Percentiles rank a stretch among this genome's conserved stretches.
Evolutionary conservation across 208 protist species (phyloP).

Genomic region (Leishmania arabica): DNA sequence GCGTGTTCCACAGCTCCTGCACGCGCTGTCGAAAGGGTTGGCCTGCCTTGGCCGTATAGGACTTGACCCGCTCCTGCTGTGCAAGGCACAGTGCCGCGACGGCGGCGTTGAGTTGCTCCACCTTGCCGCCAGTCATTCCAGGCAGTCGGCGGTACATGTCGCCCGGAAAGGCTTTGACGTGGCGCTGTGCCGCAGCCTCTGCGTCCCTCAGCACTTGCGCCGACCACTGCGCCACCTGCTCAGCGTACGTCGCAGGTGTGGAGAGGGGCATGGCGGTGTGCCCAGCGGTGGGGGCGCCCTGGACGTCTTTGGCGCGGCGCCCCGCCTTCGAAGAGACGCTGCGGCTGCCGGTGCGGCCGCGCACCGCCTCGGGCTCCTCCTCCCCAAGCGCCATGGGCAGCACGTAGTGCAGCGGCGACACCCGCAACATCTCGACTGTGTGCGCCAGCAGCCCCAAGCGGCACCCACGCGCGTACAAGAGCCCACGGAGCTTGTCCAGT

Average conservation of each 20-base stretch:
- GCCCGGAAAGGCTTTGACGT: slow-evolving; percentile 47
- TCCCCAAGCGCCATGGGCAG: slow-evolving; percentile 23
- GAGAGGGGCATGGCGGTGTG: slow-evolving; percentile 37
- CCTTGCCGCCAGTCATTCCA: slow-evolving; percentile 47
- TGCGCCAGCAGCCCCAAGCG: slow-evolving; percentile 60
- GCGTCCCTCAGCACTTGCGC: slow-evolving; percentile 35
- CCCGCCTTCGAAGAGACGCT: slow-evolving; percentile 5
- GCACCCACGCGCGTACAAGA: slow-evolving; percentile 67
- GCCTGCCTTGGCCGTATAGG: slow-evolving; percentile 51
- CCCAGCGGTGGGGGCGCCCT: slow-evolving; percentile 10
- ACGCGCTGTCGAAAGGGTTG: slow-evolving; percentile 59
- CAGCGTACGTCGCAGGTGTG: slow-evolving; percentile 36
- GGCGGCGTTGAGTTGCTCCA: slow-evolving; percentile 39
- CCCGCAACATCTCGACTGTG: slow-evolving; percentile 59
- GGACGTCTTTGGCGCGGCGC: slow-evolving; percentile 2
- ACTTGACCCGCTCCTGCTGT: slow-evolving; percentile 45
- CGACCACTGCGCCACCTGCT: slow-evolving; percentile 50
- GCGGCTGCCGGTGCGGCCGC: slow-evolving; percentile 12
- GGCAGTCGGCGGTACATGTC: slow-evolving; percentile 50
- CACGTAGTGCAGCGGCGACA: slow-evolving; percentile 64
- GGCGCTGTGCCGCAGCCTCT: slow-evolving; percentile 29
- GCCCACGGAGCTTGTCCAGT: slow-evolving; percentile 65
- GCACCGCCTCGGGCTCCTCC: slow-evolving; percentile 3
- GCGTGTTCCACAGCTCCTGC: slow-evolving; percentile 57
- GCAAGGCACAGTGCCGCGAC: slow-evolving; percentile 40